Percentiles rank a stretch among this genome's conserved stretches.
These are phyloP conservation scores for Mrakia frigida DNA, from an alignment of 768 basidiomycete genomes.

Conservation along the genomic window DNA sequence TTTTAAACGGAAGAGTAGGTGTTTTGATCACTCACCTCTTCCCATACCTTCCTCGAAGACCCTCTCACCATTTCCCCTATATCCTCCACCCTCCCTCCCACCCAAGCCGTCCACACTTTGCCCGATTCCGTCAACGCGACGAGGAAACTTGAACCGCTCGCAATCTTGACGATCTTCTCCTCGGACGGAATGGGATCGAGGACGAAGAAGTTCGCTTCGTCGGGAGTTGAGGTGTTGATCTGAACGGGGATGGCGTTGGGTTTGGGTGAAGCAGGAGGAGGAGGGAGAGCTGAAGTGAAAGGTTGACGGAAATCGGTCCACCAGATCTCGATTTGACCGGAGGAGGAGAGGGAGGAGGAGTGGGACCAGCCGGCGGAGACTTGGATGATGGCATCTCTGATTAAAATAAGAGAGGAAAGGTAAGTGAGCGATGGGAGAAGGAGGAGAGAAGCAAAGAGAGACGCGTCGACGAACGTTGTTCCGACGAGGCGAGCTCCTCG, in stretches of 20 bases:
- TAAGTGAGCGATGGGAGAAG: neutral
- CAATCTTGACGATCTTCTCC: conserved; percentile 66
- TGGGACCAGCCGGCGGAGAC: conserved; percentile 25
- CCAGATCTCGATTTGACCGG: neutral
- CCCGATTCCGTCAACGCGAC: conserved; percentile 75
- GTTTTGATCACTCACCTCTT: conserved; percentile 6
- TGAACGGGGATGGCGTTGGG: neutral
- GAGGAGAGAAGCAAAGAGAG: neutral
- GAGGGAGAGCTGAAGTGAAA: neutral
- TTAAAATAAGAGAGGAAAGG: no score
- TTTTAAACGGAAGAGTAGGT: neutral
- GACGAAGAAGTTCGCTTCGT: neutral
- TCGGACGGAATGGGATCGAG: neutral
- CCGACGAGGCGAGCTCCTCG: neutral
- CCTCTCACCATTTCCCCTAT: conserved; percentile 13
- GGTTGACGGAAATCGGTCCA: conserved; percentile 12
- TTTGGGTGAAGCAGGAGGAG: neutral
- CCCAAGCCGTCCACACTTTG: conserved; percentile 50
- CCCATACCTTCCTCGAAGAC: neutral
- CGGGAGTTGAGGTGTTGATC: neutral
- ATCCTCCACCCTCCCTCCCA: conserved; percentile 5
- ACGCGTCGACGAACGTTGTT: neutral
- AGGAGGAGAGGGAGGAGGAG: neutral
- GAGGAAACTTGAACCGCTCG: conserved; percentile 65
- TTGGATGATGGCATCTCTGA: neutral